Evolutionary conservation across 1,139 yeast genomes (phyloP).

Genomic region (Pichia sp.): DNA sequence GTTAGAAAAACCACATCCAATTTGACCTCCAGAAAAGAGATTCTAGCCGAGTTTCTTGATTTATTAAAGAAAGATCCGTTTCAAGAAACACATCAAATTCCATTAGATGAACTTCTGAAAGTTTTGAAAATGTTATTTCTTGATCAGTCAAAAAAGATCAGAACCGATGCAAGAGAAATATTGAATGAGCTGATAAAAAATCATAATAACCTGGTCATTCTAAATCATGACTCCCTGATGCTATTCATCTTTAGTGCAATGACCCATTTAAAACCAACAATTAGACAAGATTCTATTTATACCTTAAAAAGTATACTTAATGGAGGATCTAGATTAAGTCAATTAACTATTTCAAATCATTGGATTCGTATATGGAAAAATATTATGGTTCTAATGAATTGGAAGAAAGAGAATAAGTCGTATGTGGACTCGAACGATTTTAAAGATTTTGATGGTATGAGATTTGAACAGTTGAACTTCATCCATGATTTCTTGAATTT

Average conservation of each 20-base stretch:
- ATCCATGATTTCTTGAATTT: slow-evolving; percentile 7
- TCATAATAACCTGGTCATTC: slow-evolving; percentile 15
- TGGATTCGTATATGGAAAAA: slow-evolving; percentile 28
- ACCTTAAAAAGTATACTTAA: slow-evolving; percentile 50
- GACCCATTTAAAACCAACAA: slow-evolving; percentile 80
- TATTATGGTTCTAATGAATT: slow-evolving; percentile 50
- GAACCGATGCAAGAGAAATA: slow-evolving; percentile 27
- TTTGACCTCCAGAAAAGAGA: slow-evolving; percentile 17
- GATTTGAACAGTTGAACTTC: slow-evolving; percentile 13
- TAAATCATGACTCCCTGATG: slow-evolving; percentile 60
- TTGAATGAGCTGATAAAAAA: slow-evolving; percentile 7
- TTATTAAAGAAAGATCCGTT: slow-evolving; percentile 25
- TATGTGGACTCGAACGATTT: slow-evolving; percentile 21
- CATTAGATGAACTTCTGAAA: slow-evolving; percentile 50
- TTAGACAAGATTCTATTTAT: slow-evolving; percentile 62
- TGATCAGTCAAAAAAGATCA: slow-evolving; percentile 57
- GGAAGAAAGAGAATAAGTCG: slow-evolving; percentile 30
- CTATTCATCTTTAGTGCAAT: slow-evolving; percentile 85
- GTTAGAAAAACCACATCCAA: slow-evolving; percentile 43
- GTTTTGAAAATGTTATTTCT: slow-evolving; percentile 50
- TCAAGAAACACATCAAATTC: slow-evolving; percentile 29
- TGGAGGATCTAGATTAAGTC: slow-evolving; percentile 27
- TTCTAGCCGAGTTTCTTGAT: slow-evolving; percentile 12
- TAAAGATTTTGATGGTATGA: slow-evolving; percentile 14
- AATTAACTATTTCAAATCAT: slow-evolving; percentile 33